Percentiles rank a stretch among this genome's conserved stretches.
Evolutionary conservation across 2,329 filamentous ascomycete species (phyloP).

Genomic region (Phyllosticta paracitricarpa): DNA sequence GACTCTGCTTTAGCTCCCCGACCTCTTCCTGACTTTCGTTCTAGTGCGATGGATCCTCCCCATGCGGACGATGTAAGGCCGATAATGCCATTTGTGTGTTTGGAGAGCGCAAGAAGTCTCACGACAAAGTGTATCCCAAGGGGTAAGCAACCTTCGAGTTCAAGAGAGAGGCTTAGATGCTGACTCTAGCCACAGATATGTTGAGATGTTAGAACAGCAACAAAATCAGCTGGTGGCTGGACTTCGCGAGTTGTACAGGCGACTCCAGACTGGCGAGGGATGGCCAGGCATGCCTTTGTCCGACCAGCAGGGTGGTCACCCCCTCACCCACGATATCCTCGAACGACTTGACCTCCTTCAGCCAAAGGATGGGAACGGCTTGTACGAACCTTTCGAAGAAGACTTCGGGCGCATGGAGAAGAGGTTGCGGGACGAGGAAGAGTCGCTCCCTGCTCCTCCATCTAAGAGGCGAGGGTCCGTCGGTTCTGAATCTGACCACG

Average conservation of each 20-base stretch:
- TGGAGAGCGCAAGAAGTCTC: constrained; percentile 55
- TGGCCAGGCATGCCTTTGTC: constrained; percentile 48
- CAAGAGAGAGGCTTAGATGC: no score
- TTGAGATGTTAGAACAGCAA: constrained; percentile 59
- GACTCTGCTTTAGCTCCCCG: constrained; percentile 9
- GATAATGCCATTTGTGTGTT: constrained; percentile 58
- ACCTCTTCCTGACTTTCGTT: not conserved
- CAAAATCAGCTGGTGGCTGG: constrained; percentile 52
- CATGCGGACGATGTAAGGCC: constrained; percentile 51
- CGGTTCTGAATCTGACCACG: constrained; percentile 49
- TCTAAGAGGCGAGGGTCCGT: constrained; percentile 31
- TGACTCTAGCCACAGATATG: constrained; percentile 36
- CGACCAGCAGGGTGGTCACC: constrained; percentile 43
- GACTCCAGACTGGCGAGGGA: constrained; percentile 40
- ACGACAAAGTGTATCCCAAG: constrained; percentile 60
- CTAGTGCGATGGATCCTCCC: constrained; percentile 51
- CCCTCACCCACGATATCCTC: constrained; percentile 54
- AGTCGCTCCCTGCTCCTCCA: constrained; percentile 37
- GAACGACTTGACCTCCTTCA: constrained; percentile 49
- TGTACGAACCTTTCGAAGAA: constrained; percentile 49
- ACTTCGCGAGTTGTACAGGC: constrained; percentile 50
- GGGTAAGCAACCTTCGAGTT: constrained; percentile 31
- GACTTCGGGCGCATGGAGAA: constrained; percentile 46
- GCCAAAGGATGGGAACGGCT: constrained; percentile 34
- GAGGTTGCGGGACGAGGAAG: constrained; percentile 42